A percentile compares a stretch with the other conserved stretches of the same genome.
Evolutionary conservation across 345 rosid genomes (phyloP).

Genomic region (Ricinus communis): DNA sequence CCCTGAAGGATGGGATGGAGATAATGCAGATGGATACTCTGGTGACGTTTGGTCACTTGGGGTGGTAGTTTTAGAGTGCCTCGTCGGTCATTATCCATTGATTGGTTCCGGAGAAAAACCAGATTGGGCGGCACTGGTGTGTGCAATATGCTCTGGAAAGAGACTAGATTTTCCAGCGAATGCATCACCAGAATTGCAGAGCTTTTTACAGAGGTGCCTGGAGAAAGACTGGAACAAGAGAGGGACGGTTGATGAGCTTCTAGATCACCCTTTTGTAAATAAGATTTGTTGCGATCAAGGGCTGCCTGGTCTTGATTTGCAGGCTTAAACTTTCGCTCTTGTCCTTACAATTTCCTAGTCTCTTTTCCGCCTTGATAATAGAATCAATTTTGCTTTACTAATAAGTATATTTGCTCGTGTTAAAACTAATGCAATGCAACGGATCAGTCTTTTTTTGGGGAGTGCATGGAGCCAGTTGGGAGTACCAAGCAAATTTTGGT

Average conservation of each 20-base stretch:
- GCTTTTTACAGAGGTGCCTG: constrained; percentile 52
- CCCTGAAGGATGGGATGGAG: constrained; percentile 54
- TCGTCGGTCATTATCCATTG: constrained; percentile 60
- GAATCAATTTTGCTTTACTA: too few species aligned
- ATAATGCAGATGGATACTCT: constrained; percentile 39
- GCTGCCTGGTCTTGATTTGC: too few species aligned
- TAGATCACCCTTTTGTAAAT: constrained; percentile 51
- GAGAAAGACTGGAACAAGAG: constrained; percentile 68
- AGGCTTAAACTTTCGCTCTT: too few species aligned
- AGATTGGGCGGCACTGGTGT: constrained; percentile 58
- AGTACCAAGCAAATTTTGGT: too few species aligned
- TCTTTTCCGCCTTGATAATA: too few species aligned
- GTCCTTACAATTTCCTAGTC: too few species aligned
- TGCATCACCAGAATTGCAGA: constrained; percentile 44
- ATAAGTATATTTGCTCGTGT: too few species aligned
- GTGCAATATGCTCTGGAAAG: constrained; percentile 58
- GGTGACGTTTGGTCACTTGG: constrained; percentile 73
- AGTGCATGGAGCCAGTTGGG: too few species aligned
- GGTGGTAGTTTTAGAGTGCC: constrained; percentile 58
- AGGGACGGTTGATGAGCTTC: constrained; percentile 53
- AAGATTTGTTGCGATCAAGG: neutral
- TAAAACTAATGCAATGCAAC: too few species aligned
- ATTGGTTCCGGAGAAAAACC: constrained; percentile 50
- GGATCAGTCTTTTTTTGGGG: too few species aligned
- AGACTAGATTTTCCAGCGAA: constrained; percentile 42